phyloP scores from a whole-genome alignment of 2,329 filamentous ascomycete genomes.

The Rugonectria rugulosa region DNA sequence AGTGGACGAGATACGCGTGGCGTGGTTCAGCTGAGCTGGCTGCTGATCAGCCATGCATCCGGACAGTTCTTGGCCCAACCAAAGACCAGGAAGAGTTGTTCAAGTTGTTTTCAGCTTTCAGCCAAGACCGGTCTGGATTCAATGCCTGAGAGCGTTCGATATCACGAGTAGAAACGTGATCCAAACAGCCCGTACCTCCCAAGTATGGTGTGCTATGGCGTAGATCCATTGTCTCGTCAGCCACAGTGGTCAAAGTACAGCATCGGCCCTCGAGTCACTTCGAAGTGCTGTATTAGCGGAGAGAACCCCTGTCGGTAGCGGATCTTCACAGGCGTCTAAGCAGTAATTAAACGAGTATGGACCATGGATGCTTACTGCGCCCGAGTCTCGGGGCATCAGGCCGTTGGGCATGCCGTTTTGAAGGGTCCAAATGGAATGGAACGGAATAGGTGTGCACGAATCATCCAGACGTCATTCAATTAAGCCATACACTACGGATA shows the following conservation, averaged over 20 bases:
- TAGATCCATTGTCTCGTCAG: not conserved
- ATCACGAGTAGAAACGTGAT: not conserved
- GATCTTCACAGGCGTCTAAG: conserved; percentile 9
- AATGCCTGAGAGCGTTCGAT: not conserved
- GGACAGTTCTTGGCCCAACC: not conserved
- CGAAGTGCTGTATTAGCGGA: not conserved
- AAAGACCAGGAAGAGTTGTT: not conserved
- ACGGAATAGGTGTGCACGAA: too few relatives aligned
- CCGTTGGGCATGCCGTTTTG: not conserved
- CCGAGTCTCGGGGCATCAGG: conserved; percentile 3
- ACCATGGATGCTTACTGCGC: conserved; percentile 13
- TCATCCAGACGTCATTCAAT: conserved; percentile 1
- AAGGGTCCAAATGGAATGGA: not conserved
- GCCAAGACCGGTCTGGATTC: not conserved
- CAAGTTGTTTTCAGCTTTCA: conserved; percentile 5
- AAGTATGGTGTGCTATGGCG: not conserved
- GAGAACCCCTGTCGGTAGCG: conserved; percentile 16
- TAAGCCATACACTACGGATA: too few relatives aligned
- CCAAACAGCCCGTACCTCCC: too few relatives aligned
- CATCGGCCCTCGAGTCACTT: not conserved
- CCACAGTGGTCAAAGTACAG: not conserved
- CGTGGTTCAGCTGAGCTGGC: conserved; percentile 11
- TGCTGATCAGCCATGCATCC: conserved; percentile 5
- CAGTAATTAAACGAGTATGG: too few relatives aligned
- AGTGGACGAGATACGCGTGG: not conserved